phyloP scores from a whole-genome alignment of 805 yeast species.

The Ogataea ganodermae region DNA sequence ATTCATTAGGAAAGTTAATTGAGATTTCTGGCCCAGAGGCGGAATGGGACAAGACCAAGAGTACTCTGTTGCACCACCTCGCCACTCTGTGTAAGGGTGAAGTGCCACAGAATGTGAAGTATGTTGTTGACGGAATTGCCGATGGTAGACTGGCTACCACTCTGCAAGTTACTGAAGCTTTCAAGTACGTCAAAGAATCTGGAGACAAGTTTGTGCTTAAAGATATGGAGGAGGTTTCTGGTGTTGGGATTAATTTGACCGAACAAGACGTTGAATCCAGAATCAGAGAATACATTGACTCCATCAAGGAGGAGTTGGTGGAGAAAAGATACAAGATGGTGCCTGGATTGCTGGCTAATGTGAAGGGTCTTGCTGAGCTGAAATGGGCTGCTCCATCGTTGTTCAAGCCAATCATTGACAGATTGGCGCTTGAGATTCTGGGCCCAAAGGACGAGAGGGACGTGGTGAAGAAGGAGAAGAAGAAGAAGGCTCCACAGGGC shows the following conservation, averaged over 20 bases:
- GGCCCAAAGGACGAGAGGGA: constrained; percentile 99
- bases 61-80: constrained; percentile 71
- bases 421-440: constrained; percentile 62
- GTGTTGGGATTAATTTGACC: constrained; percentile 77
- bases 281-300: constrained; percentile 60
- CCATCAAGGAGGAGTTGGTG: constrained; percentile 58
- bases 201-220: constrained; percentile 46
- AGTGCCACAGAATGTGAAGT: constrained; percentile 47
- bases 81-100: constrained; percentile 72
- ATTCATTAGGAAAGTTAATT: constrained; percentile 63
- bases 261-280: constrained; percentile 61
- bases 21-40: constrained; percentile 40
- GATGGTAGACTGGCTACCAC: constrained; percentile 64
- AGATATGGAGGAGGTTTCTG: constrained; percentile 65
- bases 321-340: constrained; percentile 78
- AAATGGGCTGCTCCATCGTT: constrained; percentile 91
- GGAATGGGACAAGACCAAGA: constrained; percentile 56
- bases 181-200: constrained; percentile 63
- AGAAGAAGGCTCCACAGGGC: constrained; percentile 42
- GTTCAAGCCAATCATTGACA: constrained; percentile 87
- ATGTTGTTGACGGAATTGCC: constrained; percentile 62
- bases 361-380: constrained; percentile 70
- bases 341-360: constrained; percentile 74
- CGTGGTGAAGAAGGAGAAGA: constrained; percentile 73
- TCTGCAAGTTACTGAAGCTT: constrained; percentile 79